phyloP scores from a whole-genome alignment of 1,284 basidiomycete genomes.

The Sanghuangporus baumii region DNA sequence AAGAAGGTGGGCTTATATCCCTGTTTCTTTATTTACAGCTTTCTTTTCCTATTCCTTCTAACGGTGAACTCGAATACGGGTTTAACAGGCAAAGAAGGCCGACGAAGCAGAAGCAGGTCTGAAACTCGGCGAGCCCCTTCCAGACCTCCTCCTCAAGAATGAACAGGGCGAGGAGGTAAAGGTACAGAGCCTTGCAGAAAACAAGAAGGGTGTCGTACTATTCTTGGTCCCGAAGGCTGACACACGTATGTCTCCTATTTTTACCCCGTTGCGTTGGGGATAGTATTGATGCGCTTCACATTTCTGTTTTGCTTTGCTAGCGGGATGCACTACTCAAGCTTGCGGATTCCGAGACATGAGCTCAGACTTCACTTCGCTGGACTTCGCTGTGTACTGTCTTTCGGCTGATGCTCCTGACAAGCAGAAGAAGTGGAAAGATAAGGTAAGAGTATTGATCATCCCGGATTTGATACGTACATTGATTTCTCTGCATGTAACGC shows the following conservation, averaged over 20 bases:
- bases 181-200: conserved; percentile 50
- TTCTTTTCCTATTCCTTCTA: background rate
- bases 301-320: conserved; percentile 32
- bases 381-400: conserved; percentile 81
- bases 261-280: background rate
- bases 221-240: conserved; percentile 86
- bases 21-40: background rate
- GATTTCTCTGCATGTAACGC: conserved; percentile 26
- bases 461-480: background rate
- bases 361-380: conserved; percentile 61
- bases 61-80: background rate
- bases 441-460: conserved; percentile 40
- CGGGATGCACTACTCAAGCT: conserved; percentile 85
- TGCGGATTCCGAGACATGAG: conserved; percentile 85
- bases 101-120: conserved; percentile 1
- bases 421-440: conserved; percentile 80
- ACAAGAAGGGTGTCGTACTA: conserved; percentile 68
- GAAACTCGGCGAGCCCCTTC: conserved; percentile 68
- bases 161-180: conserved; percentile 72
- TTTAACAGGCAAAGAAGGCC: conserved; percentile 2
- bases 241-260: conserved; percentile 51
- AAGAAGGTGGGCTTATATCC: background rate
- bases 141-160: conserved; percentile 71
- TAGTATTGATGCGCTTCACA: background rate
- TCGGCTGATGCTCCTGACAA: conserved; percentile 78